These are phyloP conservation scores for Dendrocalamus sinicus DNA, from an alignment of 176 grass and related monocot species.

Conservation along the genomic window DNA sequence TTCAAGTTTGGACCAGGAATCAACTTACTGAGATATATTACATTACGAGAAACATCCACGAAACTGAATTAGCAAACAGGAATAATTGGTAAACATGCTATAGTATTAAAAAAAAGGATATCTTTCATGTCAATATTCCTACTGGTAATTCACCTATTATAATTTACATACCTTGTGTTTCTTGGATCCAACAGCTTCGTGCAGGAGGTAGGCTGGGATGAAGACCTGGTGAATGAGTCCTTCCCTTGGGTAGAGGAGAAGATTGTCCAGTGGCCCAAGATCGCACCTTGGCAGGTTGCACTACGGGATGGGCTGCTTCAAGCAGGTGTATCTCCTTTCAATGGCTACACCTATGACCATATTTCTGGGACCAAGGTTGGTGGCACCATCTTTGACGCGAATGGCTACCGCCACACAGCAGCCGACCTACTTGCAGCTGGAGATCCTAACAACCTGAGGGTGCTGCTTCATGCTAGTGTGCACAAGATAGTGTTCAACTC, in stretches of 20 bases:
- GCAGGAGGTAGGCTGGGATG: conserved; percentile 68
- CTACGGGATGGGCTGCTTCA: conserved; percentile 67
- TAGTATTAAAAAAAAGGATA: neutral
- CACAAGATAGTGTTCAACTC: conserved; percentile 66
- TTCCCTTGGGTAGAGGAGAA: conserved; percentile 78
- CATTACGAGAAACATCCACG: neutral
- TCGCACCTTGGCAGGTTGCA: conserved; percentile 79
- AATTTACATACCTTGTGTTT: conserved; percentile 30
- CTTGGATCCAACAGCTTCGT: conserved; percentile 60
- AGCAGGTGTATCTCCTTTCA: conserved; percentile 80
- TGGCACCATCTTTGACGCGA: conserved; percentile 76
- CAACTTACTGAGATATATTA: conserved; percentile 7
- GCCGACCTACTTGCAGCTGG: conserved; percentile 80
- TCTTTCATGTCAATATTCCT: conserved; percentile 23
- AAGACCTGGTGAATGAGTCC: conserved; percentile 73
- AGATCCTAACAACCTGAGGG: conserved; percentile 60
- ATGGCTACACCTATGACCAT: conserved; percentile 84
- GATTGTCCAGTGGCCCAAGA: conserved; percentile 79
- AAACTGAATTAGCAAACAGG: neutral
- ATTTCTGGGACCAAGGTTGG: conserved; percentile 83
- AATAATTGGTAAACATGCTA: neutral
- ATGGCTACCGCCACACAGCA: conserved; percentile 79
- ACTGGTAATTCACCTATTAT: conserved; percentile 1
- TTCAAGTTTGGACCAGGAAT: conserved; percentile 31
- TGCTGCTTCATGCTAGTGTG: conserved; percentile 75